phyloP scores from a whole-genome alignment of 2,329 filamentous ascomycete genomes.

The Pseudonectria buxi region DNA sequence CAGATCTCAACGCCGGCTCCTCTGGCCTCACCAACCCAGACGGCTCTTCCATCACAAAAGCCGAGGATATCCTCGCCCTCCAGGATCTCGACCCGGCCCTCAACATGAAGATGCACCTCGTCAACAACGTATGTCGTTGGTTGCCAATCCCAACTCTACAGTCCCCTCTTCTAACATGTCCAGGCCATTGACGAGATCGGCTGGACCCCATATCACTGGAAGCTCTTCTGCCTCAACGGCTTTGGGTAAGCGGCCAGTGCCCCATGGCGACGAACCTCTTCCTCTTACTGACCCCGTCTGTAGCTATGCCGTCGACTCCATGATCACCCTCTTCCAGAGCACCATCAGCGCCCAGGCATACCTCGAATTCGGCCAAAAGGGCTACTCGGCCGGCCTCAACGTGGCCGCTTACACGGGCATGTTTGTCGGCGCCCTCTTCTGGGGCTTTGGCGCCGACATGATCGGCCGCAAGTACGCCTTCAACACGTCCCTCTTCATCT shows the following conservation, averaged over 20 bases:
- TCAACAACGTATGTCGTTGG: conserved; percentile 54
- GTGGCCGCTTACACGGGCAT: conserved; percentile 54
- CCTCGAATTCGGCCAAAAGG: conserved; percentile 49
- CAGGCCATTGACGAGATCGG: conserved; percentile 52
- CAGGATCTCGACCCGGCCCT: conserved; percentile 56
- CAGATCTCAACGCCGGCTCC: too few relatives aligned
- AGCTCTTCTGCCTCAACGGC: conserved; percentile 55
- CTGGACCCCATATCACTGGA: conserved; percentile 52
- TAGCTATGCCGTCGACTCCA: conserved; percentile 42
- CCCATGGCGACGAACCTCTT: too few relatives aligned
- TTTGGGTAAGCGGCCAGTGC: conserved; percentile 40
- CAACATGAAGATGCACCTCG: conserved; percentile 60
- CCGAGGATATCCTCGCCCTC: conserved; percentile 46
- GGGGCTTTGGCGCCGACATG: conserved; percentile 61
- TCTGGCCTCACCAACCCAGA: conserved; percentile 1
- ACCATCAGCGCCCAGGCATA: conserved; percentile 54
- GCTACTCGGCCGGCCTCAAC: conserved; percentile 51
- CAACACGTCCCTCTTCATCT: conserved; percentile 59
- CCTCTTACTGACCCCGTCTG: not conserved
- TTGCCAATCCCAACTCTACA: not conserved
- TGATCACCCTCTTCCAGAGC: conserved; percentile 50
- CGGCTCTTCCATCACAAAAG: conserved; percentile 16
- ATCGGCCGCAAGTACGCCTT: conserved; percentile 64
- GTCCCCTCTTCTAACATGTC: not conserved
- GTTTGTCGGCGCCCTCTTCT: conserved; percentile 55